A percentile compares a stretch with the other conserved stretches of the same genome.
These are phyloP conservation scores for Carex pumila DNA, from an alignment of 176 grass and related monocot species.

Conservation along the genomic window DNA sequence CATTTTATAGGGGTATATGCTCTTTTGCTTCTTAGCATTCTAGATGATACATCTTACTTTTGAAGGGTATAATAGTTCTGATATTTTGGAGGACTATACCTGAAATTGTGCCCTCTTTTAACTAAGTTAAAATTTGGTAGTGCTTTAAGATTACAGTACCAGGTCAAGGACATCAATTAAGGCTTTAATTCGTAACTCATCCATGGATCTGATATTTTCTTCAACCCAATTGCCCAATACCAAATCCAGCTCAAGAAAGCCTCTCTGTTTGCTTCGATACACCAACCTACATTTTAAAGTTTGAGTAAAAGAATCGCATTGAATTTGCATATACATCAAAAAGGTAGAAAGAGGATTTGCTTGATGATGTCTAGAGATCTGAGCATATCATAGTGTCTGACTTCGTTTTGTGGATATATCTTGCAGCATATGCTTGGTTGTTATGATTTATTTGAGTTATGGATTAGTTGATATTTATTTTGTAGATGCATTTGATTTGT, in stretches of 20 bases:
- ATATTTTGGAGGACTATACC: not conserved
- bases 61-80: not conserved
- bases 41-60: not conserved
- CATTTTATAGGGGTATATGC: not conserved
- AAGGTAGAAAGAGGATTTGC: not conserved
- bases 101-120: not conserved
- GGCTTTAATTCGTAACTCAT: constrained; percentile 61
- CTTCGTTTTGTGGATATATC: not conserved
- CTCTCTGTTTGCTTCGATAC: constrained; percentile 90
- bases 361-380: constrained; percentile 1
- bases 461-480: not conserved
- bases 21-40: not conserved
- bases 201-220: constrained; percentile 66
- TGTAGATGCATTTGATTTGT: not conserved
- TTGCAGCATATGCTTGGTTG: not conserved
- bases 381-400: not conserved
- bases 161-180: constrained; percentile 83
- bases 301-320: not conserved
- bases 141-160: constrained; percentile 22
- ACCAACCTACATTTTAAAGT: constrained; percentile 43
- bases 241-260: constrained; percentile 89
- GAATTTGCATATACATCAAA: not conserved
- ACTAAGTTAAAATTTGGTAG: not conserved
- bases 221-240: constrained; percentile 84
- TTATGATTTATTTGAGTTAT: not conserved